A percentile compares a stretch with the other conserved stretches of the same genome.
Evolutionary conservation across 1,139 yeast genomes (phyloP).

Genomic region (Yamadazyma aaseri): DNA sequence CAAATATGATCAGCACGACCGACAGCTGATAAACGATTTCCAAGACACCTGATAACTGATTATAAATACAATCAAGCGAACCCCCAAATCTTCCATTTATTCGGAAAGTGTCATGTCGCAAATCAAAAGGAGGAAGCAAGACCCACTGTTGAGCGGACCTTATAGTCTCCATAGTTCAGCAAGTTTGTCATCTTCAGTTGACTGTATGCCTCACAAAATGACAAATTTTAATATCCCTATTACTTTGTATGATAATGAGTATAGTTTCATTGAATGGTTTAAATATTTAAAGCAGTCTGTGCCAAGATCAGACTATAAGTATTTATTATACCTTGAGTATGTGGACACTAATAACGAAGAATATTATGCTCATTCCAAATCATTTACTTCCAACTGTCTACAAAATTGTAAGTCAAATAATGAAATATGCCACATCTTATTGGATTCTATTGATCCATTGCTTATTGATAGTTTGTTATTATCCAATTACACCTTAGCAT

Average conservation of each 20-base stretch:
- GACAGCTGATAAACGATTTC: no score
- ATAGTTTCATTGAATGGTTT: constrained; percentile 15
- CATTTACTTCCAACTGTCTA: constrained; percentile 6
- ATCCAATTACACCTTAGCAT: constrained; percentile 5
- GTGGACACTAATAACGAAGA: constrained; percentile 11
- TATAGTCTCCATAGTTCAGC: no score
- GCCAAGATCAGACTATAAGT: constrained; percentile 10
- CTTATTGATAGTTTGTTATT: constrained; percentile 6
- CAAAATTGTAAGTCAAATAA: constrained; percentile 3
- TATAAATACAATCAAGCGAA: no score
- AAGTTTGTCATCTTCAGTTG: no score
- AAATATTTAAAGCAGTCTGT: constrained; percentile 7
- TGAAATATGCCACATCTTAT: constrained; percentile 10
- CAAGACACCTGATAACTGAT: no score
- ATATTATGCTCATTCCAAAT: constrained; percentile 9
- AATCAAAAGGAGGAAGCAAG: no score
- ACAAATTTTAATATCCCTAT: constrained; percentile 12
- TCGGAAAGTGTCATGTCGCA: no score
- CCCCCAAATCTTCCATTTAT: no score
- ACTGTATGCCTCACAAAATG: constrained; percentile 7
- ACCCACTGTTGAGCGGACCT: no score
- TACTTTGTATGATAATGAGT: constrained; percentile 9
- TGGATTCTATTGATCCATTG: constrained; percentile 8
- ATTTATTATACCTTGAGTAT: constrained; percentile 11
- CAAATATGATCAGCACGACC: no score